These are phyloP conservation scores for Pythium phragmiticola DNA, from an alignment of 352 stramenopile genomes.

Conservation along the genomic window DNA sequence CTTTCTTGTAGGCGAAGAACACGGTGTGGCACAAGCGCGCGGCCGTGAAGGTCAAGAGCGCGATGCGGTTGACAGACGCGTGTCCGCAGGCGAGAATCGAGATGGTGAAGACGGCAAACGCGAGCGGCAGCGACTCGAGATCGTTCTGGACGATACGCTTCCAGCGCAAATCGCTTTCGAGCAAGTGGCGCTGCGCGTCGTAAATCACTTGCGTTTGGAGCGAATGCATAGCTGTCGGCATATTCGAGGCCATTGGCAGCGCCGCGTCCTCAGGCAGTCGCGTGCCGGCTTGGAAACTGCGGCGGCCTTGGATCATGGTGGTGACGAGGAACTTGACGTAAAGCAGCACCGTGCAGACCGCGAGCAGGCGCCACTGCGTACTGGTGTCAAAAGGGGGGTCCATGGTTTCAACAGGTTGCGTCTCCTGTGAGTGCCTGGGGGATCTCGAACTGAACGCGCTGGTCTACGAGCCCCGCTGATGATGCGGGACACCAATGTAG, in stretches of 20 bases:
- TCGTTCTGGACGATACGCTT: conserved; percentile 59
- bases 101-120: conserved; percentile 45
- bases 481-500: conserved; percentile 3
- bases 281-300: conserved; percentile 46
- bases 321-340: conserved; percentile 64
- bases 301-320: conserved; percentile 46
- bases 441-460: neutral
- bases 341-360: conserved; percentile 34
- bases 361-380: conserved; percentile 3
- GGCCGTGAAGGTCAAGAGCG: conserved; percentile 22
- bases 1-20: conserved; percentile 20
- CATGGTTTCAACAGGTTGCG: neutral
- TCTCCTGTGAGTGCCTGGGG: neutral
- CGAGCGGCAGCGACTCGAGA: conserved; percentile 60
- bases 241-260: conserved; percentile 17
- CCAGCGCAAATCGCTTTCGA: conserved; percentile 26
- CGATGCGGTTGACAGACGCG: conserved; percentile 28
- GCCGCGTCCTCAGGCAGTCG: conserved; percentile 39
- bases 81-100: conserved; percentile 33
- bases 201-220: neutral
- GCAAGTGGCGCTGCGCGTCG: neutral
- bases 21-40: conserved; percentile 33
- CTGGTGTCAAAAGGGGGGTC: no score
- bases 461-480: neutral
- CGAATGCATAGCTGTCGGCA: neutral